These are phyloP conservation scores for Lasiodiplodia gonubiensis DNA, from an alignment of 2,329 filamentous ascomycete genomes.

Conservation along the genomic window DNA sequence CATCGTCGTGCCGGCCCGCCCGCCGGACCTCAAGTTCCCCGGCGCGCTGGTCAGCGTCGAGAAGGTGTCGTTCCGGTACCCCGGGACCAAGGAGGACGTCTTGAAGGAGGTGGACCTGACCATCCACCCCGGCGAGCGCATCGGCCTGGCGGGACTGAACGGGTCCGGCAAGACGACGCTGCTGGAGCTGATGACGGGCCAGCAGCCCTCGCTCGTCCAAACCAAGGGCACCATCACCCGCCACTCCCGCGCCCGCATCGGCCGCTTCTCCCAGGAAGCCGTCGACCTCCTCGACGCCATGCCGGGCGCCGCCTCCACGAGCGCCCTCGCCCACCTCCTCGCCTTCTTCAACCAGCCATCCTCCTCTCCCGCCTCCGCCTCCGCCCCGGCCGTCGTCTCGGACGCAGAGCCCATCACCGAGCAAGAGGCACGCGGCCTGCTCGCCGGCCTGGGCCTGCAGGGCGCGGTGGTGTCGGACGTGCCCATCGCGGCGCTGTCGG, in stretches of 20 bases:
- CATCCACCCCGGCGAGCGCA: conserved; percentile 73
- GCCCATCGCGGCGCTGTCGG: conserved; percentile 74
- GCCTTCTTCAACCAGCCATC: neutral
- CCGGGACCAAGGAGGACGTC: conserved; percentile 45
- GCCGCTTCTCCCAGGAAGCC: conserved; percentile 81
- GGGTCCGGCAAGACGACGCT: conserved; percentile 83
- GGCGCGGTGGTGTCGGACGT: conserved; percentile 76
- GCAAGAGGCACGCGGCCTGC: conserved; percentile 68
- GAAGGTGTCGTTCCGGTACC: conserved; percentile 70
- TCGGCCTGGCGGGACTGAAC: conserved; percentile 80
- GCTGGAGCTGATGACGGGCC: conserved; percentile 65
- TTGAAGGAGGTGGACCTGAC: conserved; percentile 70
- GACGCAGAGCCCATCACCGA: conserved; percentile 56
- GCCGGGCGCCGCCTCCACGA: conserved; percentile 60
- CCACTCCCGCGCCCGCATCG: conserved; percentile 73
- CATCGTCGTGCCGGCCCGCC: conserved; percentile 64
- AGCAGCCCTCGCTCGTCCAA: conserved; percentile 50
- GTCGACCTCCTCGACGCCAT: conserved; percentile 69
- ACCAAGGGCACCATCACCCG: conserved; percentile 66
- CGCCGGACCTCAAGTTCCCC: conserved; percentile 74
- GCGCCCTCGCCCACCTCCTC: conserved; percentile 67
- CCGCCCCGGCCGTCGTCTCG: conserved; percentile 34
- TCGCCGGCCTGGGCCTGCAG: conserved; percentile 72
- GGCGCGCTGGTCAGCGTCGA: conserved; percentile 76
- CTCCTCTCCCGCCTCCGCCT: conserved; percentile 55